Conservation (phyloP, 208 protist species). For the Acanthamoeba sp. region DNA sequence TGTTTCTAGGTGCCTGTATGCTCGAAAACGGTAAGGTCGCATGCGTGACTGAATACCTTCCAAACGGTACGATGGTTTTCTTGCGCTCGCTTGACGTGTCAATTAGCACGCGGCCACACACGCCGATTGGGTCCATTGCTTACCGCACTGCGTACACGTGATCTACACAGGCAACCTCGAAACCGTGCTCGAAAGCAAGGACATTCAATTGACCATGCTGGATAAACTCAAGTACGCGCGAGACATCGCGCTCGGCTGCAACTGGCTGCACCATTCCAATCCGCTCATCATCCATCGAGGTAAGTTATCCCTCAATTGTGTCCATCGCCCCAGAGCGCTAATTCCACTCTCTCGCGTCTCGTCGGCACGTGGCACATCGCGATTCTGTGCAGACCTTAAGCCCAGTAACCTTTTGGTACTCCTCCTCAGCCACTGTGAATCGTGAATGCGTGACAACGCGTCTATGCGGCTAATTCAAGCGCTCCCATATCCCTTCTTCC, state of each 20-base stretch:
- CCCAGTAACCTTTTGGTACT: slow-evolving; percentile 66
- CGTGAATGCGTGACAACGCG: no score
- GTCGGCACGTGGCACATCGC: neutral
- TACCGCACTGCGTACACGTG: neutral
- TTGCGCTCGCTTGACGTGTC: no score
- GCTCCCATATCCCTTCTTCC: no score
- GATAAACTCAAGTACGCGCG: slow-evolving; percentile 64
- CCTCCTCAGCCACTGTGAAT: neutral
- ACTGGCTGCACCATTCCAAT: slow-evolving; percentile 64
- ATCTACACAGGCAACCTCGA: slow-evolving; percentile 25
- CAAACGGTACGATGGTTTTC: neutral
- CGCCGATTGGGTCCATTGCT: no score
- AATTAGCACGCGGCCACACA: no score
- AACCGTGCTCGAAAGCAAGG: slow-evolving; percentile 53
- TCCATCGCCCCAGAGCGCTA: neutral
- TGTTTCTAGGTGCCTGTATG: slow-evolving; percentile 57
- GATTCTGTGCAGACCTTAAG: neutral
- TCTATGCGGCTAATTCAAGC: no score
- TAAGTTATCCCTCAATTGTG: no score
- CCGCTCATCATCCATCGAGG: slow-evolving; percentile 61
- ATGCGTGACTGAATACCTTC: slow-evolving; percentile 65
- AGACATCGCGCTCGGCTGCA: slow-evolving; percentile 58
- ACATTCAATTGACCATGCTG: slow-evolving; percentile 58
- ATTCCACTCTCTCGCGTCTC: neutral
- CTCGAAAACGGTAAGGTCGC: slow-evolving; percentile 49